Percentiles rank a stretch among this genome's conserved stretches.
These are phyloP conservation scores for Pichia rugopelliculosa DNA, from an alignment of 805 yeast species.

Conservation along the genomic window DNA sequence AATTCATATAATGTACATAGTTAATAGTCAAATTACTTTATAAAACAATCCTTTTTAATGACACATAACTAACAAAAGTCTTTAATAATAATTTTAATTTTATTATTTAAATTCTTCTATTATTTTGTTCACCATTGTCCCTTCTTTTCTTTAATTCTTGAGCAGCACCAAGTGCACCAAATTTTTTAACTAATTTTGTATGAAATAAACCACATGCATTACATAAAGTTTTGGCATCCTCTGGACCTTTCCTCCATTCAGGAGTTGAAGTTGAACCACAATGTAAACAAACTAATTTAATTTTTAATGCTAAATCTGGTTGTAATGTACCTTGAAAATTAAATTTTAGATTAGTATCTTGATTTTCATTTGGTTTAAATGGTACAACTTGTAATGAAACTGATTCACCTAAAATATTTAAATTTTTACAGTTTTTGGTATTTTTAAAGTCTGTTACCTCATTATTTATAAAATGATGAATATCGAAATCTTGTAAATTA, in stretches of 20 bases:
- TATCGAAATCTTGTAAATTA: not conserved
- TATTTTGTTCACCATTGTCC: conserved; percentile 23
- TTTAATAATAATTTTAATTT: not conserved
- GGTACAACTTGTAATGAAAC: conserved; percentile 28
- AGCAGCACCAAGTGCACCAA: conserved; percentile 37
- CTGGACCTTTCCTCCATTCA: conserved; percentile 91
- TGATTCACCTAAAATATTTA: conserved; percentile 20
- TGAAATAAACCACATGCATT: conserved; percentile 87
- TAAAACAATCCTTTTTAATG: no score
- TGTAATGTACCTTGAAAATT: conserved; percentile 29
- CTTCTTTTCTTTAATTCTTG: conserved; percentile 27
- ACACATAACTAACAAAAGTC: no score
- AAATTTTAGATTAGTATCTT: conserved; percentile 9
- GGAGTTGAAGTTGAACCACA: conserved; percentile 76
- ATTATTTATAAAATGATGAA: not conserved
- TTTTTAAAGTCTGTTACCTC: not conserved
- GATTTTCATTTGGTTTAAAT: conserved; percentile 16
- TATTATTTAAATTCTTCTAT: conserved; percentile 20
- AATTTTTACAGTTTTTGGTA: not conserved
- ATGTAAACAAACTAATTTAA: conserved; percentile 44
- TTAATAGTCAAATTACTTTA: no score
- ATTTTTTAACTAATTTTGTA: conserved; percentile 48
- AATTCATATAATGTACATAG: no score
- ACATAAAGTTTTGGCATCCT: conserved; percentile 74
- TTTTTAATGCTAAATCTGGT: conserved; percentile 28